Evolutionary conservation across 2,329 filamentous ascomycete species (phyloP), one percentile per base, ranked within the genome.

Genomic region (Nigrospora osmanthi): DNA sequence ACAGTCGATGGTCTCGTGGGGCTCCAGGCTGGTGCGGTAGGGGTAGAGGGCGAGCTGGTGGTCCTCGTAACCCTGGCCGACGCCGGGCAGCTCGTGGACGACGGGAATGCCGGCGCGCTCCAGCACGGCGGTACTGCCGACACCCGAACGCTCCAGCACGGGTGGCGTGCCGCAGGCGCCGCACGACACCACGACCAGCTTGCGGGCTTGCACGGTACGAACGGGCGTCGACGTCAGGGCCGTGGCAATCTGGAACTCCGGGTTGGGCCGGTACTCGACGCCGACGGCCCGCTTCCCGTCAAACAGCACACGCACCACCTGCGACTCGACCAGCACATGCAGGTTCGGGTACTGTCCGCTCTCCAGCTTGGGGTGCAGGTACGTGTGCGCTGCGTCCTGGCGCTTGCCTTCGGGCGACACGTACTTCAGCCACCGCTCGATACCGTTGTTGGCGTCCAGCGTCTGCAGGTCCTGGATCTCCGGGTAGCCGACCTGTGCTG

Each of bases 141-240:
- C 54, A 9, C 81, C 81, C 1, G 81, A 85, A 16, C 81, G 65
- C 56, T 85, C 79, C 0, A 85, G 70, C 1, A 85, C 67, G 0
- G 63, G 59, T 0, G 79, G 76, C 0, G 76, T 76, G 2, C 73
- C 72, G 6, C 71, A 64, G 0, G 76, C 69, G 11, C 78, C 78
- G 5, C 67, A 65, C 1, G 67, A 65, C 1, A 71, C 50, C 5
- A 72, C 54, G 4, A 83, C 77, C 16, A 80, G 61, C 58, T 76
- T 80, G 7, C 68, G 66, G 3, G 80, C 79, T 38, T 62, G 68
- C 15, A 81, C 61, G 0, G 40, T 49, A 51, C 61, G 58, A 45
- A 19, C 45, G 37, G 17, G 45, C 54, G 49, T 44, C 58, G 38
- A 4, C 46, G 42, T 28, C 61, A 35, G 41, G 30, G 16, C 31